Conservation (phyloP, 441 rosid species). For the Adansonia gregorii region DNA sequence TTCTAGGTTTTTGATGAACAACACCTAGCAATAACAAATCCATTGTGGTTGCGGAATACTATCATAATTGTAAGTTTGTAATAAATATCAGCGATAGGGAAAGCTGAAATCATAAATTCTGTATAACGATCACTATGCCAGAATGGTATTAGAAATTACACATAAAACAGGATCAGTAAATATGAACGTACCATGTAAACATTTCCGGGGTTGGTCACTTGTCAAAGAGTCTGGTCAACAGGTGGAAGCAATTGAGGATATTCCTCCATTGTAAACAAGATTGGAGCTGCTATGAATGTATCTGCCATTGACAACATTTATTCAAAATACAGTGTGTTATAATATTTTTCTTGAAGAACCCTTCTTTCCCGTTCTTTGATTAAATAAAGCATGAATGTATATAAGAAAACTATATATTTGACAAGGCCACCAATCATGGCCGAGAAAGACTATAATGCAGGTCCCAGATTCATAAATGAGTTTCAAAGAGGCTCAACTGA, state of each 20-base stretch:
- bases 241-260: conserved; percentile 68
- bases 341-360: background rate
- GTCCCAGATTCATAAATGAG: background rate
- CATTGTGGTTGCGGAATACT: too few relatives aligned
- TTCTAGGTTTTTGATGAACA: background rate
- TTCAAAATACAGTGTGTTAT: background rate
- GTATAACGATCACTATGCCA: background rate
- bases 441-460: background rate
- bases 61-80: too few relatives aligned
- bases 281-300: conserved; percentile 76
- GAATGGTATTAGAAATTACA: background rate
- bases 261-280: conserved; percentile 89
- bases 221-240: conserved; percentile 64
- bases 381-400: background rate
- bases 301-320: background rate
- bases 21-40: background rate
- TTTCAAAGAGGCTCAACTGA: background rate
- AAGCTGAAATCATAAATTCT: background rate
- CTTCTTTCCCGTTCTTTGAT: background rate
- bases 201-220: conserved; percentile 44
- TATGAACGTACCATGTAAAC: conserved; percentile 61
- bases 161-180: background rate
- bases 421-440: background rate
- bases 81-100: too few relatives aligned
- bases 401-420: too few relatives aligned